phyloP scores from a whole-genome alignment of 495 filamentous ascomycete genomes.

The Emericellopsis terricola region DNA sequence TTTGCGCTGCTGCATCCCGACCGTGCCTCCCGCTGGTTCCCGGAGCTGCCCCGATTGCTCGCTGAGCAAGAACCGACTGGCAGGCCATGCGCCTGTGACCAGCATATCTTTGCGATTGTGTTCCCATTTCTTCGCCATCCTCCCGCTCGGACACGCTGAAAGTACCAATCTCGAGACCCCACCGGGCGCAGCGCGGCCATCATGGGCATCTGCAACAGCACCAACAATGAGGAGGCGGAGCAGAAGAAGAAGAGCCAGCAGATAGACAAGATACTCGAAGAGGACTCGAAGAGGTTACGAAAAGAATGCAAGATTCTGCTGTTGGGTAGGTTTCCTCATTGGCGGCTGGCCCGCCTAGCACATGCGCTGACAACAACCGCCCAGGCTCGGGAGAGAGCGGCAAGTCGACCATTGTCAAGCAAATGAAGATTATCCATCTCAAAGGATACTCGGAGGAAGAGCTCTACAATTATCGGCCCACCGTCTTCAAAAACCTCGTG shows the following conservation, averaged over 20 bases:
- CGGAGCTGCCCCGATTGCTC: not conserved
- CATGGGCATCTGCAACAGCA: slow-evolving; percentile 89
- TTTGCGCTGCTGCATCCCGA: not conserved
- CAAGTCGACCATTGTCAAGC: slow-evolving; percentile 97
- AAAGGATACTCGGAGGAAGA: slow-evolving; percentile 91
- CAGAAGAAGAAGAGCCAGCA: slow-evolving; percentile 85
- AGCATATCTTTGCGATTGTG: not conserved
- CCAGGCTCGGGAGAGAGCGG: slow-evolving; percentile 94
- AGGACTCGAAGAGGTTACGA: slow-evolving; percentile 75
- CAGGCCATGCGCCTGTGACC: not conserved
- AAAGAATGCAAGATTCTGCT: slow-evolving; percentile 97
- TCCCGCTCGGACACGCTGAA: not conserved
- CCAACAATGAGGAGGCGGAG: slow-evolving; percentile 63
- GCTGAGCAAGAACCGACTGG: not conserved
- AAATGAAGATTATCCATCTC: slow-evolving; percentile 99
- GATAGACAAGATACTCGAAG: slow-evolving; percentile 83
- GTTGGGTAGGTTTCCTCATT: slow-evolving; percentile 45
- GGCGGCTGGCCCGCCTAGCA: not conserved
- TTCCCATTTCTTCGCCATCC: not conserved
- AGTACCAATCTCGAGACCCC: not conserved
- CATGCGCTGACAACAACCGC: slow-evolving; percentile 5
- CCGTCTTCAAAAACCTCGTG: slow-evolving; percentile 92
- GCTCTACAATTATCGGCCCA: slow-evolving; percentile 77
- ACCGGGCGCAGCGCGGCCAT: slow-evolving; percentile 8
- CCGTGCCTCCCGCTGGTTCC: not conserved